These are phyloP conservation scores for Ogataea methylovora DNA, from an alignment of 805 yeast species.

Conservation along the genomic window DNA sequence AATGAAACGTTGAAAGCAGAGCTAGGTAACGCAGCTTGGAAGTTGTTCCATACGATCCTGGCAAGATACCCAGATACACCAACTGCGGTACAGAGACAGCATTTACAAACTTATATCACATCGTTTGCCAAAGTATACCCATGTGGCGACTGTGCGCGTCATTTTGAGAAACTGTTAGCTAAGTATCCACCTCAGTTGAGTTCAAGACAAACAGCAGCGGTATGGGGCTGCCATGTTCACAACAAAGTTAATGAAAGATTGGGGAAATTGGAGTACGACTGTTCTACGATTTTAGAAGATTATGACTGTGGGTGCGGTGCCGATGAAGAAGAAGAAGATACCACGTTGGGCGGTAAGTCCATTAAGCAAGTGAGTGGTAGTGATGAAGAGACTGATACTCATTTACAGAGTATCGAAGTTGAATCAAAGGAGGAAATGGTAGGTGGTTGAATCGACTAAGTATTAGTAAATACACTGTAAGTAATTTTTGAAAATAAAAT, in stretches of 20 bases:
- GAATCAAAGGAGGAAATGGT: conserved; percentile 33
- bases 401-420: conserved; percentile 36
- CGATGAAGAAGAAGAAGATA: conserved; percentile 50
- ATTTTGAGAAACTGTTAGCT: conserved; percentile 62
- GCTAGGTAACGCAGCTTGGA: conserved; percentile 90
- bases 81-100: conserved; percentile 48
- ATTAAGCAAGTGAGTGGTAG: neutral
- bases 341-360: conserved; percentile 14
- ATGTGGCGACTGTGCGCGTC: conserved; percentile 95
- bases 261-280: conserved; percentile 69
- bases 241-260: conserved; percentile 75
- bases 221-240: conserved; percentile 95
- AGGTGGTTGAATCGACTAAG: conserved; percentile 15
- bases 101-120: conserved; percentile 55
- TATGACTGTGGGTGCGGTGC: conserved; percentile 95
- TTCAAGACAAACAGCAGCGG: conserved; percentile 71
- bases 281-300: conserved; percentile 76
- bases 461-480: too few relatives aligned
- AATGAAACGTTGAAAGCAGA: conserved; percentile 64
- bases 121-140: conserved; percentile 91
- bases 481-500: too few relatives aligned
- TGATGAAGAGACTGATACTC: conserved; percentile 24
- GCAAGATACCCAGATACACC: conserved; percentile 92
- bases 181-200: conserved; percentile 81
- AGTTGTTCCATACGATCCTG: conserved; percentile 79